Percentiles rank a stretch among this genome's conserved stretches.
Conservation (phyloP, 2,329 filamentous ascomycete genomes). For the Microsporum ferrugineum region DNA sequence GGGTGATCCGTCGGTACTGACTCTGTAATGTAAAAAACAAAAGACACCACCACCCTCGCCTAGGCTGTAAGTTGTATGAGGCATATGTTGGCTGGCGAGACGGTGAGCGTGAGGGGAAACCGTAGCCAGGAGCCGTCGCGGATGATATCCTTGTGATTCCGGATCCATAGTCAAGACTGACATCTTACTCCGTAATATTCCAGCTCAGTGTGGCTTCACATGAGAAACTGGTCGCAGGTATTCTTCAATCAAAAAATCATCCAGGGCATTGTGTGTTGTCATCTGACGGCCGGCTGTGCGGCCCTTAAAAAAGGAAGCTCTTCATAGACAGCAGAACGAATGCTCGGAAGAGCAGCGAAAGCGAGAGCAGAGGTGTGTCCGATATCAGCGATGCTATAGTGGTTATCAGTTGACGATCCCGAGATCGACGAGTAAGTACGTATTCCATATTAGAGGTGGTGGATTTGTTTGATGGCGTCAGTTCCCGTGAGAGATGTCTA, state of each 20-base stretch:
- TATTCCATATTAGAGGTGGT: neutral
- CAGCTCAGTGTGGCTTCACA: too few species aligned
- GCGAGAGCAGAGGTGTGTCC: too few species aligned
- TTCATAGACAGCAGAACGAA: too few species aligned
- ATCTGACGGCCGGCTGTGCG: too few species aligned
- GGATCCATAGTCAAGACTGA: neutral
- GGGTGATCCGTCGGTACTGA: neutral
- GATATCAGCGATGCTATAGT: neutral
- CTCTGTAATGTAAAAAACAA: neutral
- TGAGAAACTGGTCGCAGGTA: too few species aligned
- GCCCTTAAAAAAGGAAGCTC: too few species aligned
- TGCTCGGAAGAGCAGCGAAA: too few species aligned
- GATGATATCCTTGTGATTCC: slow-evolving; percentile 2
- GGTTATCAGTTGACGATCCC: neutral
- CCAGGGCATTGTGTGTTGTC: too few species aligned
- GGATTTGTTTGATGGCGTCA: neutral
- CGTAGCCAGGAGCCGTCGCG: neutral
- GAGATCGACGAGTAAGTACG: neutral
- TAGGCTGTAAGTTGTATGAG: neutral
- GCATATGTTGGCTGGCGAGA: neutral
- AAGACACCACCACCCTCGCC: neutral
- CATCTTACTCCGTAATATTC: too few species aligned
- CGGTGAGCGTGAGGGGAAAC: neutral
- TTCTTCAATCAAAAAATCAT: too few species aligned
- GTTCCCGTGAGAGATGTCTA: neutral